These are phyloP conservation scores for Cudoniella acicularis DNA, from an alignment of 495 filamentous ascomycete genomes.

Conservation along the genomic window DNA sequence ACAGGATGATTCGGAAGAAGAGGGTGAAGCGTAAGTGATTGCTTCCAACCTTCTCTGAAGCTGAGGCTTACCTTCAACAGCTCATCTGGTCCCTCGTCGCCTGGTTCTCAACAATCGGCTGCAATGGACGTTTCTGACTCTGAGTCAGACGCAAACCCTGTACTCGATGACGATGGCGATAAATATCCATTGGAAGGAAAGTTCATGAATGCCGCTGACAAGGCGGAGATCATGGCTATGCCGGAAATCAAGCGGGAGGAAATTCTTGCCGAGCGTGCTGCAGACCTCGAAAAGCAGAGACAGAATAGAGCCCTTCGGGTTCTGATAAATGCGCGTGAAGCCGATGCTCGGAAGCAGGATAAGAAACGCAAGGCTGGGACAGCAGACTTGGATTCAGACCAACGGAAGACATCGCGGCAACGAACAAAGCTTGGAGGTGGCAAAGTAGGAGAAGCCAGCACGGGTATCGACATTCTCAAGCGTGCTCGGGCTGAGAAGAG, in stretches of 20 bases:
- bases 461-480: constrained; percentile 78
- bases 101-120: constrained; percentile 72
- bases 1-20: constrained; percentile 64
- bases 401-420: constrained; percentile 77
- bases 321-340: constrained; percentile 65
- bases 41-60: background rate
- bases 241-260: constrained; percentile 87
- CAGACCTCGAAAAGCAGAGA: constrained; percentile 70
- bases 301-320: constrained; percentile 84
- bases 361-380: constrained; percentile 79
- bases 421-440: constrained; percentile 74
- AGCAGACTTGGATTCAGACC: constrained; percentile 65
- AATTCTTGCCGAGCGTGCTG: constrained; percentile 82
- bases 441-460: constrained; percentile 73
- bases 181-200: constrained; percentile 88
- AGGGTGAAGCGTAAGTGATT: constrained; percentile 78
- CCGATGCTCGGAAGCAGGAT: constrained; percentile 46
- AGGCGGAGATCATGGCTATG: constrained; percentile 77
- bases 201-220: constrained; percentile 76
- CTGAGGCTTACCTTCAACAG: constrained; percentile 32
- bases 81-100: constrained; percentile 61
- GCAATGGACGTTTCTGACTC: constrained; percentile 89
- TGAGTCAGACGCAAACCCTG: constrained; percentile 56
- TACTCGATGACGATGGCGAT: constrained; percentile 54
- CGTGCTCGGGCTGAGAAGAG: constrained; percentile 79